Percentiles rank a stretch among this genome's conserved stretches.
Evolutionary conservation across 805 yeast genomes (phyloP).

Genomic region (Kodamaea kakaduensis): DNA sequence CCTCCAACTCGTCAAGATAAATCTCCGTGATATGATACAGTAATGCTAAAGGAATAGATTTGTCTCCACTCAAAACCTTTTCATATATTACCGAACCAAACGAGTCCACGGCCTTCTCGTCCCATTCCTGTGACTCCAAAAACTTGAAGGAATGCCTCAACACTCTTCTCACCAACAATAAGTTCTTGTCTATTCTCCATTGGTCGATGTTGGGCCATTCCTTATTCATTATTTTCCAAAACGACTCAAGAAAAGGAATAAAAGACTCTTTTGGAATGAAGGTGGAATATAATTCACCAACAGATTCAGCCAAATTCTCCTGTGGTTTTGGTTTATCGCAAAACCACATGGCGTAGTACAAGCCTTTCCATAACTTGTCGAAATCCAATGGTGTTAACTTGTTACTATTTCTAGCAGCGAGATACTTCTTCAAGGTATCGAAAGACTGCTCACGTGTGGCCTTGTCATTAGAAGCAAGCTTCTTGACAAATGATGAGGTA

Average conservation of each 20-base stretch:
- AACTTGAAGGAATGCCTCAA: slow-evolving; percentile 60
- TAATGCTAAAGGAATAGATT: slow-evolving; percentile 64
- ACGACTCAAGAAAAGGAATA: slow-evolving; percentile 59
- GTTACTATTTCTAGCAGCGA: slow-evolving; percentile 38
- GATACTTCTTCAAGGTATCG: slow-evolving; percentile 55
- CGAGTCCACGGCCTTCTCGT: slow-evolving; percentile 38
- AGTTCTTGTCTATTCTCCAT: slow-evolving; percentile 83
- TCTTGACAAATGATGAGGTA: slow-evolving; percentile 63
- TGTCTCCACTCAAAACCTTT: slow-evolving; percentile 55
- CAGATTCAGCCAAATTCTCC: slow-evolving; percentile 69
- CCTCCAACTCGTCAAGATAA: slow-evolving; percentile 77
- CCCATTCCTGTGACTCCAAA: slow-evolving; percentile 54
- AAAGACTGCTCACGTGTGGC: slow-evolving; percentile 72
- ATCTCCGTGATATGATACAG: slow-evolving; percentile 85
- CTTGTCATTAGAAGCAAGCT: slow-evolving; percentile 79
- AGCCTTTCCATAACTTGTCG: slow-evolving; percentile 93
- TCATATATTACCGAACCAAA: slow-evolving; percentile 43
- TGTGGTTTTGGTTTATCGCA: slow-evolving; percentile 92
- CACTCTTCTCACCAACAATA: slow-evolving; percentile 74
- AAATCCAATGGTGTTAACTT: slow-evolving; percentile 51
- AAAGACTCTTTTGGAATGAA: slow-evolving; percentile 42
- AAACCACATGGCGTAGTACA: slow-evolving; percentile 94
- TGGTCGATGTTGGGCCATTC: slow-evolving; percentile 88
- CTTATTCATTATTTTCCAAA: slow-evolving; percentile 71
- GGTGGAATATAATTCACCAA: slow-evolving; percentile 55